Evolutionary conservation across 1,284 basidiomycete species (phyloP).

Genomic region (Sanghuangporus weigelae): DNA sequence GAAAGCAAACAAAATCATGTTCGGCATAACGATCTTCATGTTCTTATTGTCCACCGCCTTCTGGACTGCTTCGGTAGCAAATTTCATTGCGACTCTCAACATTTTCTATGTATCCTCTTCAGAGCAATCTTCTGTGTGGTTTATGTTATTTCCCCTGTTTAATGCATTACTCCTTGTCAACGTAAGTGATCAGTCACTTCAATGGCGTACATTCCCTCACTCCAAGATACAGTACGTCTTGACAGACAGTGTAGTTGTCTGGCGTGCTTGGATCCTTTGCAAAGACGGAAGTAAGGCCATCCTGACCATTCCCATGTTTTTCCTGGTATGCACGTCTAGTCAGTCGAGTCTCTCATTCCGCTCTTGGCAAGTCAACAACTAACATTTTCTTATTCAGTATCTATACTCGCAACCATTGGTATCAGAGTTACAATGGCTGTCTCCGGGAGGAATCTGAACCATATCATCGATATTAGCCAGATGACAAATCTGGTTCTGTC

Average conservation of each 20-base stretch:
- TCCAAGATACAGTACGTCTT: neutral
- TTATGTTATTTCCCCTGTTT: neutral
- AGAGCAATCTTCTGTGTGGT: neutral
- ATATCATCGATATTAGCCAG: neutral
- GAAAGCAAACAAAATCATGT: slow-evolving; percentile 1
- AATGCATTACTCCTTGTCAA: slow-evolving; percentile 2
- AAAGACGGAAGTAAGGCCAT: neutral
- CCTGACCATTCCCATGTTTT: neutral
- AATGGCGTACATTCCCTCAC: neutral
- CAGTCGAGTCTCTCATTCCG: neutral
- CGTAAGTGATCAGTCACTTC: neutral
- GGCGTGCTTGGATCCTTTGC: slow-evolving; percentile 4
- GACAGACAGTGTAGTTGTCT: slow-evolving; percentile 7
- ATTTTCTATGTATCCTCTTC: neutral
- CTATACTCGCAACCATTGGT: neutral
- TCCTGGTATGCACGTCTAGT: neutral
- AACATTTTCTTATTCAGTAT: neutral
- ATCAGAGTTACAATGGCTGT: neutral
- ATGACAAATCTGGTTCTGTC: neutral
- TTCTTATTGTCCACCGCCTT: neutral
- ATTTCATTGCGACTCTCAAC: neutral
- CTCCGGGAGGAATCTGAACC: neutral
- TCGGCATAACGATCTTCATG: slow-evolving; percentile 2
- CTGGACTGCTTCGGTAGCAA: neutral
- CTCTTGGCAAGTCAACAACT: neutral